Evolutionary conservation across 139 green algal genomes (phyloP), one percentile per base, ranked within the genome.

Genomic region (Chlorella sorokiniana): DNA sequence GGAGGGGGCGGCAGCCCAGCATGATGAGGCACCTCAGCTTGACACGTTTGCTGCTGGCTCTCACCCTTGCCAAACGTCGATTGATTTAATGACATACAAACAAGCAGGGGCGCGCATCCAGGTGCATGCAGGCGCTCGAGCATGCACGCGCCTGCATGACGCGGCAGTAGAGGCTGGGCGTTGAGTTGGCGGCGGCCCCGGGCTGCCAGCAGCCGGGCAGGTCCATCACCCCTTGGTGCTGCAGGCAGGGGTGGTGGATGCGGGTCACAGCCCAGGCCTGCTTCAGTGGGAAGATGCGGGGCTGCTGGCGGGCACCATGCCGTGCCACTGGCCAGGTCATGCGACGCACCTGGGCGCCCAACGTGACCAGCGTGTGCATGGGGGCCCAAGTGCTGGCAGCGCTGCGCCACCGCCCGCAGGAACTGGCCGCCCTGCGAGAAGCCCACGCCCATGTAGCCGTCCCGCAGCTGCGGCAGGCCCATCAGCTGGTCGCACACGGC

Each of bases 381-480:
- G 0, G 93, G 92, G 0, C 90, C 87, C 31, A 71, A 76, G 86
- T 95, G 91, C 68, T 94, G 87, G 61, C 94, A 98, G 35, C 92
- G 79, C 87, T 98, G 69, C 69, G 91, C 86, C 6, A 98, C 90
- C 9, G 91, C 94, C 77, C 94, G 79, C 83, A 97, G 69, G 87
- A 98, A 97, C 88, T 96, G 94, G 0, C 94, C 93, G 71, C 88
- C 88, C 84, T 78, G 56, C 56, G 56, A 91, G 83, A 98, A 97
- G 29, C 95, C 95, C 22, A 98, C 81, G 0, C 89, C 92, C 80
- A 97, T 95, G 88, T 91, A 98, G 33, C 93, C 94, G 27, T 78
- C 72, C 56, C 75, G 31, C 25, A 97, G 90, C 85, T 96, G 81
- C 1, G 85, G 63, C 11, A 91, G 88, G 6, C 31, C 63, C 0